A percentile compares a stretch with the other conserved stretches of the same genome.
Conservation (phyloP, 2,329 filamentous ascomycete species). For the Lachnellula suecica region DNA sequence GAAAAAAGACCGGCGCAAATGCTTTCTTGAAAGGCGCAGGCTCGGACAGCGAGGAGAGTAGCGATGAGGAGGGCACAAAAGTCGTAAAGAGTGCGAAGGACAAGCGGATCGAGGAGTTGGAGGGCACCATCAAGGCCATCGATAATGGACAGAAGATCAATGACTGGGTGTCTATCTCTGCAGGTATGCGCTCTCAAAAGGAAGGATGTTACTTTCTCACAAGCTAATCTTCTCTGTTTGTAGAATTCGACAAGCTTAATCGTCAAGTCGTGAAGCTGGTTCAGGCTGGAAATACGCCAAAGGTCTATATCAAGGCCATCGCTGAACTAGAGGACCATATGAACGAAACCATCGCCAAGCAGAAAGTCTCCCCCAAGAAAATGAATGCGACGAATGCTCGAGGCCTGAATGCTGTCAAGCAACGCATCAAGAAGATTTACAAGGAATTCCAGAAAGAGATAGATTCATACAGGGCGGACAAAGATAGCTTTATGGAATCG, state of each 20-base stretch:
- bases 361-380: constrained; percentile 95
- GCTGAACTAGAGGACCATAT: constrained; percentile 93
- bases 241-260: constrained; percentile 95
- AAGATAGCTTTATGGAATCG: constrained; percentile 84
- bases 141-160: constrained; percentile 97
- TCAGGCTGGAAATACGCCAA: constrained; percentile 77
- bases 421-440: constrained; percentile 98
- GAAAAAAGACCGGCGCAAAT: constrained; percentile 68
- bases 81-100: constrained; percentile 97
- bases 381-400: constrained; percentile 96
- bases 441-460: constrained; percentile 90
- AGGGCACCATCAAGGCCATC: constrained; percentile 84
- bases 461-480: constrained; percentile 81
- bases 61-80: constrained; percentile 81
- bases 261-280: constrained; percentile 78
- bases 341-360: constrained; percentile 91
- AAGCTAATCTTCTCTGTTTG: too few relatives aligned
- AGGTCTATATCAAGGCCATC: constrained; percentile 88
- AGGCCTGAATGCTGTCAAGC: constrained; percentile 94
- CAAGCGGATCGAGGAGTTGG: constrained; percentile 92
- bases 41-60: constrained; percentile 76
- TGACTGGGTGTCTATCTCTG: constrained; percentile 92
- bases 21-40: constrained; percentile 77
- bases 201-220: too few relatives aligned
- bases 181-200: constrained; percentile 59